phyloP scores from a whole-genome alignment of 768 basidiomycete genomes.

The Hygrophorus pudorinus region DNA sequence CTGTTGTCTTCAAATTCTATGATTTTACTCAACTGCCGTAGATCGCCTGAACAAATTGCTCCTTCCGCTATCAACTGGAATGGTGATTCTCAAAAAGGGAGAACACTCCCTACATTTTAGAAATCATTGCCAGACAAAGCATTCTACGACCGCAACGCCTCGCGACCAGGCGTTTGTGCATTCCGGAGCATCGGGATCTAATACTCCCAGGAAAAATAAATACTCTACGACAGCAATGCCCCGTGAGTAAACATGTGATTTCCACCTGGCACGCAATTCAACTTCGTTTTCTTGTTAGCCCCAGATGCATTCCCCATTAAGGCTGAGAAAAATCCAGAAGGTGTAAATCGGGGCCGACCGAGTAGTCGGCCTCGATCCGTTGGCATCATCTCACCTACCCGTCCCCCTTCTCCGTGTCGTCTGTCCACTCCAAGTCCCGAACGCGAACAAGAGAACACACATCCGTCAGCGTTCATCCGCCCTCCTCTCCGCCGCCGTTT shows the following conservation, averaged over 20 bases:
- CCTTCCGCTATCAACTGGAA: conserved; percentile 23
- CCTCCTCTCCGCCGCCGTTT: conserved; percentile 23
- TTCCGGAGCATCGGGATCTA: background rate
- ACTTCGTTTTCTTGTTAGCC: conserved; percentile 19
- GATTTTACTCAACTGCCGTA: conserved; percentile 7
- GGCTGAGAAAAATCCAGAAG: background rate
- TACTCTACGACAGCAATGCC: conserved; percentile 22
- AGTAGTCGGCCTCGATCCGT: background rate
- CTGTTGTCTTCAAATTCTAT: background rate
- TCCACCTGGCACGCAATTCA: background rate
- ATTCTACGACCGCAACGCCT: background rate
- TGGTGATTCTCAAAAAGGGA: conserved; percentile 15
- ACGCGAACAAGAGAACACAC: conserved; percentile 23
- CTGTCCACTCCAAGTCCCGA: conserved; percentile 16
- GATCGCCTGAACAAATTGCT: conserved; percentile 24
- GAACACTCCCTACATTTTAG: background rate
- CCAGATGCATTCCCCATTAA: conserved; percentile 23
- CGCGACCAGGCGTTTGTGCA: background rate
- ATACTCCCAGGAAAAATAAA: conserved; percentile 1
- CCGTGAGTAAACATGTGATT: conserved; percentile 20
- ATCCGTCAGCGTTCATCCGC: conserved; percentile 15
- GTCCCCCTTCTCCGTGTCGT: conserved; percentile 8
- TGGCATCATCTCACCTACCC: background rate
- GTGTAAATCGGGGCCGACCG: background rate
- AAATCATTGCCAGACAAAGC: background rate